Conservation (phyloP, 192 early-diverging fungal genomes). For the Dissophora globulifera region DNA sequence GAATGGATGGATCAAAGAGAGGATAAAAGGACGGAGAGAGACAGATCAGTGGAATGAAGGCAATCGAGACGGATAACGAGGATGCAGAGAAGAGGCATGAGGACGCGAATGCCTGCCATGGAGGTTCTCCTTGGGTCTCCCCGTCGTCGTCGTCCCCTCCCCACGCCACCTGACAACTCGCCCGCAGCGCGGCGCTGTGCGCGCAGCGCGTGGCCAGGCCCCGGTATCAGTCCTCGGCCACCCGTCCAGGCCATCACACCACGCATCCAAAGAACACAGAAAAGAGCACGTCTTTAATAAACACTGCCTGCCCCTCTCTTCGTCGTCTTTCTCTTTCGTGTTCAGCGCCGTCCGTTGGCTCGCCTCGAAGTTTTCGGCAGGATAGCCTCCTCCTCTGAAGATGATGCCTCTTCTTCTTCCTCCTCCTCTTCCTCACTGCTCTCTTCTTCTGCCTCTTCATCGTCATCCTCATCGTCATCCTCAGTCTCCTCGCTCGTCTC, state of each 20-base stretch:
- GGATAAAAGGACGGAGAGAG: not conserved
- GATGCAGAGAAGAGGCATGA: not conserved
- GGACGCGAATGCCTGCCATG: too few relatives aligned
- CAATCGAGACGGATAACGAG: not conserved
- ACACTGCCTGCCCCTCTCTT: too few relatives aligned
- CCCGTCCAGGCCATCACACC: too few relatives aligned
- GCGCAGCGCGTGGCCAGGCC: too few relatives aligned
- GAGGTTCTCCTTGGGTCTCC: too few relatives aligned
- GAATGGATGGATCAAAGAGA: not conserved
- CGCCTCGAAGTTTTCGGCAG: conserved; percentile 12
- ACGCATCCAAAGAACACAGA: too few relatives aligned
- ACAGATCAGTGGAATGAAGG: not conserved
- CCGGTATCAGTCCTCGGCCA: too few relatives aligned
- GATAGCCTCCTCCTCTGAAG: conserved; percentile 48
- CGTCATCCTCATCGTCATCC: conserved; percentile 31
- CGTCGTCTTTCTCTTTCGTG: too few relatives aligned
- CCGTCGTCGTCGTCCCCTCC: too few relatives aligned
- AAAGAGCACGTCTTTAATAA: too few relatives aligned
- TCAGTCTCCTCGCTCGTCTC: conserved; percentile 55
- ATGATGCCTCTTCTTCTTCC: conserved; percentile 28
- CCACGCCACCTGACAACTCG: too few relatives aligned
- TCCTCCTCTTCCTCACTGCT: conserved; percentile 30
- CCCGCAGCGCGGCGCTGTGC: too few relatives aligned
- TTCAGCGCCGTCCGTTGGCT: conserved; percentile 18
- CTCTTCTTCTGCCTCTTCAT: conserved; percentile 18